phyloP scores from a whole-genome alignment of 2,329 filamentous ascomycete genomes.

The Fusarium incarnatum region DNA sequence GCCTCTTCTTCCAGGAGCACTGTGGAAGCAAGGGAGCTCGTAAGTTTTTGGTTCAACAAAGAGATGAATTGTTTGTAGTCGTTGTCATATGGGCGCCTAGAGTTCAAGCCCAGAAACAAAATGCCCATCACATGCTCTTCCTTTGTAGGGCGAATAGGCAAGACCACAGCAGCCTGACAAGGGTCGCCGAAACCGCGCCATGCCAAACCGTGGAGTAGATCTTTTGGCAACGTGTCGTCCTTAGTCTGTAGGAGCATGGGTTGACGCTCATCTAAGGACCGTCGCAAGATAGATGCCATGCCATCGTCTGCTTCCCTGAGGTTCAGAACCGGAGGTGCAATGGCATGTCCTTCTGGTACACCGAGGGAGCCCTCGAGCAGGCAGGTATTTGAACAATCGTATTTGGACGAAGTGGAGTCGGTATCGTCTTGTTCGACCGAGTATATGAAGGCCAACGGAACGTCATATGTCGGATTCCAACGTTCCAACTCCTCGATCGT shows the following conservation, averaged over 20 bases:
- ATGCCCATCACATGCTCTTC: constrained; percentile 75
- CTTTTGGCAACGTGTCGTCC: constrained; percentile 66
- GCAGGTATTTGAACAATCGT: constrained; percentile 53
- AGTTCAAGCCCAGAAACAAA: constrained; percentile 76
- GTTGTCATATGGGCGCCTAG: constrained; percentile 77
- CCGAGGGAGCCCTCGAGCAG: constrained; percentile 60
- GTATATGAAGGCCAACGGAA: constrained; percentile 64
- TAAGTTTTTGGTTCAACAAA: constrained; percentile 66
- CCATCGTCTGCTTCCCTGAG: constrained; percentile 54
- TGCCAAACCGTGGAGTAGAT: constrained; percentile 68
- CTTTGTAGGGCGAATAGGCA: constrained; percentile 75
- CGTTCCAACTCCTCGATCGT: constrained; percentile 58
- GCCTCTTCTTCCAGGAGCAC: constrained; percentile 79
- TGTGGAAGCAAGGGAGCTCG: constrained; percentile 76
- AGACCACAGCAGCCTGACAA: constrained; percentile 73
- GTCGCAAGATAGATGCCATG: constrained; percentile 55
- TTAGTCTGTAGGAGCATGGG: constrained; percentile 57
- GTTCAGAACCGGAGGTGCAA: constrained; percentile 54
- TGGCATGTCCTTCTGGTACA: constrained; percentile 57
- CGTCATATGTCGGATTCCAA: constrained; percentile 60
- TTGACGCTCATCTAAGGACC: constrained; percentile 53
- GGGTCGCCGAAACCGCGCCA: constrained; percentile 74
- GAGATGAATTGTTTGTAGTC: constrained; percentile 77
- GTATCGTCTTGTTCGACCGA: constrained; percentile 57
- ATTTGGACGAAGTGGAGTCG: constrained; percentile 42